A percentile compares a stretch with the other conserved stretches of the same genome.
Conservation (phyloP, 768 basidiomycete species). For the Leccinum obscurum region DNA sequence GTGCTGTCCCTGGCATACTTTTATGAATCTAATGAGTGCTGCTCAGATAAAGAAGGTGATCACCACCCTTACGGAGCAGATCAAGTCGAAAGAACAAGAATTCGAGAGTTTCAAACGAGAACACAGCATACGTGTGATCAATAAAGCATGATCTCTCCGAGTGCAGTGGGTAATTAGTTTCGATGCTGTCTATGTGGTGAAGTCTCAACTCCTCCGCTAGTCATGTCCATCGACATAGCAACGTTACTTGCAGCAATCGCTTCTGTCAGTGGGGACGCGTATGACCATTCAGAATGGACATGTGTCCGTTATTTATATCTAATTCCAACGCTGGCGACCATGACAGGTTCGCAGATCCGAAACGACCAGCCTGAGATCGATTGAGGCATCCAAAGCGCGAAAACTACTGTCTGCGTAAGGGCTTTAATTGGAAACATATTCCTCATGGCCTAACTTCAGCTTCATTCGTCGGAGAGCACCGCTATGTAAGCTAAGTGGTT, state of each 20-base stretch:
- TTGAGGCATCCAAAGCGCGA: background rate
- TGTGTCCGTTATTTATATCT: background rate
- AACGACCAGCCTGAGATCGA: background rate
- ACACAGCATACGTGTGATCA: conserved; percentile 68
- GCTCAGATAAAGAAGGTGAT: conserved; percentile 81
- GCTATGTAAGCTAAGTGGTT: background rate
- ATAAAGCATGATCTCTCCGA: conserved; percentile 25
- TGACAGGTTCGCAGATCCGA: background rate
- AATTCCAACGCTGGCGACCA: background rate
- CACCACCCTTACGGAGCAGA: conserved; percentile 75
- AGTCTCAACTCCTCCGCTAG: background rate
- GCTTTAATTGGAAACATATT: background rate
- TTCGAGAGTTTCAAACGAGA: conserved; percentile 79
- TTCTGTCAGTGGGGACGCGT: background rate
- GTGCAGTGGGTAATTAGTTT: conserved; percentile 5
- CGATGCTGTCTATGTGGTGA: conserved; percentile 2
- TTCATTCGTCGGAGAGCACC: background rate
- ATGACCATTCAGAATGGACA: background rate
- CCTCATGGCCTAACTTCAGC: background rate
- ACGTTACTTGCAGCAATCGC: background rate
- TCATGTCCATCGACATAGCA: conserved; percentile 1
- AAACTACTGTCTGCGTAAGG: background rate
- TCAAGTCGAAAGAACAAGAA: conserved; percentile 85
- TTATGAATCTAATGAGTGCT: conserved; percentile 11
- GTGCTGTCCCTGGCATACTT: background rate